Evolutionary conservation across 1,284 basidiomycete species (phyloP).

Genomic region (Mycena citricolor): DNA sequence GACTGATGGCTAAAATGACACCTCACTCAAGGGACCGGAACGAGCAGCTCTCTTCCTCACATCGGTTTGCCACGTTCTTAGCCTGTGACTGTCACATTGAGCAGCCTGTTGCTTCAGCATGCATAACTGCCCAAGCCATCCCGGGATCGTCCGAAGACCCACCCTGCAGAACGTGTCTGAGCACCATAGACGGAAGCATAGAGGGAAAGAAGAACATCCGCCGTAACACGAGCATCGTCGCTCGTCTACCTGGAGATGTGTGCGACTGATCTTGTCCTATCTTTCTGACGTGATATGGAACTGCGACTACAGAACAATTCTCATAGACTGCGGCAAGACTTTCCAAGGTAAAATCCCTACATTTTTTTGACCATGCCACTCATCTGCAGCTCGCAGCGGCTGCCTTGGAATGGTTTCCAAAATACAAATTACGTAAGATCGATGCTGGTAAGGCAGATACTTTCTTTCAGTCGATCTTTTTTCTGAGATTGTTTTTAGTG

Average conservation of each 20-base stretch:
- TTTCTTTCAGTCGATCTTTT: no score
- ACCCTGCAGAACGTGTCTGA: slow-evolving; percentile 66
- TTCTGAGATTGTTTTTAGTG: slow-evolving; percentile 31
- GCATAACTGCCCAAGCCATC: slow-evolving; percentile 21
- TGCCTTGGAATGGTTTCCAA: slow-evolving; percentile 80
- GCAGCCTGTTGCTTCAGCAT: no score
- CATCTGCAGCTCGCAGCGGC: slow-evolving; percentile 43
- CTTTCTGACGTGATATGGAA: slow-evolving; percentile 6
- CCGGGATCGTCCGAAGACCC: slow-evolving; percentile 26
- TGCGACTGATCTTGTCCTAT: slow-evolving; percentile 43
- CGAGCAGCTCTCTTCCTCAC: no score
- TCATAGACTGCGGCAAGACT: slow-evolving; percentile 81
- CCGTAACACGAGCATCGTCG: slow-evolving; percentile 70
- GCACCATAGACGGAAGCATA: slow-evolving; percentile 49
- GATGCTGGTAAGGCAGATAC: slow-evolving; percentile 46
- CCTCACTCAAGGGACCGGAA: no score
- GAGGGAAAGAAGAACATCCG: slow-evolving; percentile 75
- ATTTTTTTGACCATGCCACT: background rate
- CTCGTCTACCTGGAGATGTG: slow-evolving; percentile 52
- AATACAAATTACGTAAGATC: slow-evolving; percentile 68
- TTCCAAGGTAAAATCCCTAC: slow-evolving; percentile 45
- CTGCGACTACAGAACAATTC: slow-evolving; percentile 49
- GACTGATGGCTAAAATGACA: no score
- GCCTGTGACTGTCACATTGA: no score
- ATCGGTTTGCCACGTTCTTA: no score